Base-by-base conservation (phyloP, 2,329 filamentous ascomycete species). In the Exophiala aquamarina region DNA sequence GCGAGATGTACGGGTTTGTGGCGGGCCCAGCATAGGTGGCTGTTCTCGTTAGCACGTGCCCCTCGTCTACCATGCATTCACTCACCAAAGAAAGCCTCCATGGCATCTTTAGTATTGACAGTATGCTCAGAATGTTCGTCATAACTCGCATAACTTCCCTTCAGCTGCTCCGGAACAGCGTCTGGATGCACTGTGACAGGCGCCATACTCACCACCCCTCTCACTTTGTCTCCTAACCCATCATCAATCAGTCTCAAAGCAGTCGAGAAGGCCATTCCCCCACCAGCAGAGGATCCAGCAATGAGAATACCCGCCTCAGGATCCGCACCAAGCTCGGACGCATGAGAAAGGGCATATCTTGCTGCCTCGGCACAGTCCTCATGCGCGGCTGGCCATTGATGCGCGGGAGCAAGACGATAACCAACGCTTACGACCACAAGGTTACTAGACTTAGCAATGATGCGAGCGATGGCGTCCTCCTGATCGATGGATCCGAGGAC, bases 241-340 rank as follows among this genome's bases (percentile, higher is more conserved):
- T 63, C 58, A 39, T 70, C 66, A 33, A 69, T 56, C 11, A 67
- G 56, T 47, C 59, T 64, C 43, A 70, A 50, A 13, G 66, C 67
- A 11, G 58, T 45, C 4, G 58, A 61, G 7, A 70, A 58, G 1
- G 65, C 63, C 14, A 69, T 53, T 20, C 63, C 60, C 2, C 56
- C 67, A n/a, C 68, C 68, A n/a, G 68, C 68, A 6, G 66, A 69
- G 1, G 55, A 54, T 14, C 68, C 68, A 4, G 61, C 55, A 0
- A 63, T 61, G 20, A 68, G 56, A 8, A 63, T 55, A 36, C 64
- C 65, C 10, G 35, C 35, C 15, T 18, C 18, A 7, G 35, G 35
- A 21, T 21, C 18, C 6, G 42, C 35, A 7, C 35, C 35, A 18
- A 37, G n/a, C 2, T 37, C 10, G 7, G 51, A 34, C 13, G 46